Percentiles rank a stretch among this genome's conserved stretches.
phyloP scores from a whole-genome alignment of 1,284 basidiomycete species.

The Cryptococcus sp. region DNA sequence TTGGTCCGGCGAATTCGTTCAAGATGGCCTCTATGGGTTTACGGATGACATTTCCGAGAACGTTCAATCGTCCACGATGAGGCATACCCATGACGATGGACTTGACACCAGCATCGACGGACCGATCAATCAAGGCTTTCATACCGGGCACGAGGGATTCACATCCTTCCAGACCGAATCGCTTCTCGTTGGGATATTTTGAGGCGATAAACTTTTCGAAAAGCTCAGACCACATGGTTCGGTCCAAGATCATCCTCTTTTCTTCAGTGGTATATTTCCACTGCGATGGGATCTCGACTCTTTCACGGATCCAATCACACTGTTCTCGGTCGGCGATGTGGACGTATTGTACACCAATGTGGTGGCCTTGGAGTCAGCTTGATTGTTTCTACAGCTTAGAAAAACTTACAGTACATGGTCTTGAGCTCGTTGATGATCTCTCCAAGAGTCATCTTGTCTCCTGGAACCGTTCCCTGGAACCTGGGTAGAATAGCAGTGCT shows the following conservation, averaged over 20 bases:
- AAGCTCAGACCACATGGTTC: constrained; percentile 98
- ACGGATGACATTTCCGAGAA: constrained; percentile 96
- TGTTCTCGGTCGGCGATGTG: constrained; percentile 98
- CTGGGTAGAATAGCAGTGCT: constrained; percentile 95
- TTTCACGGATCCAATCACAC: constrained; percentile 98
- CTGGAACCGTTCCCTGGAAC: constrained; percentile 60
- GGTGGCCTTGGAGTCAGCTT: constrained; percentile 60
- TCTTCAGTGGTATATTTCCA: constrained; percentile 98
- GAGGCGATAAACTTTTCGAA: constrained; percentile 98
- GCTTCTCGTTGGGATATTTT: constrained; percentile 99
- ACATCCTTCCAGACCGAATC: constrained; percentile 98
- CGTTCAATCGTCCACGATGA: constrained; percentile 96
- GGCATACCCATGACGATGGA: constrained; percentile 99
- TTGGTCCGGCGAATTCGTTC: constrained; percentile 80
- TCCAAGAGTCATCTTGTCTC: constrained; percentile 81
- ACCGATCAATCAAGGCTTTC: constrained; percentile 98
- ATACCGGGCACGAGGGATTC: constrained; percentile 97
- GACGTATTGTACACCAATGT: constrained; percentile 93
- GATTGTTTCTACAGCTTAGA: background rate
- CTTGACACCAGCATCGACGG: constrained; percentile 93
- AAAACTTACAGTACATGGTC: constrained; percentile 82
- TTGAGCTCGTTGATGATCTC: constrained; percentile 91
- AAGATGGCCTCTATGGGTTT: constrained; percentile 98
- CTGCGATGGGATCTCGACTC: constrained; percentile 93
- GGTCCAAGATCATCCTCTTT: constrained; percentile 98